Conservation (phyloP, 129 eudicot genomes). For the Centrapalus pauciflorus region DNA sequence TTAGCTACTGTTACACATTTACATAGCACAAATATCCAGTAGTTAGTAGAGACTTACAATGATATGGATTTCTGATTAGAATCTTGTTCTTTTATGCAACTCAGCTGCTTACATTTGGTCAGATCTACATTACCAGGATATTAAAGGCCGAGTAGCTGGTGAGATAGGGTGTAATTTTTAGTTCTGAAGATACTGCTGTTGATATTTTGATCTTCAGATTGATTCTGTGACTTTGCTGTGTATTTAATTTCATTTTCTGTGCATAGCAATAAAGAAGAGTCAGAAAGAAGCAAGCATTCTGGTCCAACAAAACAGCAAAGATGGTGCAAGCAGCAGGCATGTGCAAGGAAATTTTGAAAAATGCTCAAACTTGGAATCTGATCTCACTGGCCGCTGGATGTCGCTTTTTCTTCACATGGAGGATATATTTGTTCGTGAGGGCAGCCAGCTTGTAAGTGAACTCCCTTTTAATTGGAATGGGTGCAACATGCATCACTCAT, state of each 20-base stretch:
- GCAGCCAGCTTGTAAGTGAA: constrained; percentile 75
- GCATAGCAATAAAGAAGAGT: constrained; percentile 60
- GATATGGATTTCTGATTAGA: constrained; percentile 25
- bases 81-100: constrained; percentile 18
- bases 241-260: background rate
- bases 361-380: constrained; percentile 43
- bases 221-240: background rate
- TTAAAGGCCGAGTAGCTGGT: constrained; percentile 84
- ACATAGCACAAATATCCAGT: background rate
- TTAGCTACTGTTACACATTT: background rate
- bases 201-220: background rate
- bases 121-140: constrained; percentile 87
- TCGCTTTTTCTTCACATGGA: constrained; percentile 83
- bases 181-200: background rate
- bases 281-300: constrained; percentile 81
- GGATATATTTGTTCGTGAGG: constrained; percentile 49
- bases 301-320: constrained; percentile 46
- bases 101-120: constrained; percentile 89
- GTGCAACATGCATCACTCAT: constrained; percentile 12
- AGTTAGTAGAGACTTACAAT: background rate
- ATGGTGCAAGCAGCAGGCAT: constrained; percentile 24
- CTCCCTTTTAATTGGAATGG: constrained; percentile 2
- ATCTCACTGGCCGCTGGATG: constrained; percentile 69
- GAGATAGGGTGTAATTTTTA: constrained; percentile 14
- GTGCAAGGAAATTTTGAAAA: constrained; percentile 29